Base-by-base conservation (phyloP, 23 red algal genomes). In the Agarophyton chilense region DNA sequence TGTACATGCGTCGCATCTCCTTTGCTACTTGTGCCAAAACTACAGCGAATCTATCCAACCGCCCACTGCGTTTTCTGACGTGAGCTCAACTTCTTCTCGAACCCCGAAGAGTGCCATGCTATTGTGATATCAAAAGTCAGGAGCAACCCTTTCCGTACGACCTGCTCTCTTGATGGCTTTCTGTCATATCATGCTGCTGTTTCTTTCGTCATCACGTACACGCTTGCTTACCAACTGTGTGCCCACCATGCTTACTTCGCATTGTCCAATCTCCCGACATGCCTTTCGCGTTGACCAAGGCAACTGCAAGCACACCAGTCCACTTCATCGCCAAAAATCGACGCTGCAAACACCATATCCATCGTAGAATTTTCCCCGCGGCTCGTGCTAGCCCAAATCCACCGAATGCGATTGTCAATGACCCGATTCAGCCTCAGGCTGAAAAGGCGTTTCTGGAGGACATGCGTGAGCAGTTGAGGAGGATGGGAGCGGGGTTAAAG, bases 401-500 rank as follows among this genome's bases (percentile, higher is more conserved):
- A 52, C 52, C 74, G 14, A 78, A 78, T 36, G 52, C 74, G n/a
- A 78, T 44, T 11, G 24, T 45, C 17, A 14, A 45, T 8, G 52
- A 42, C 38, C 34, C 64, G 11, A 17, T 42, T 41, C 55, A 58
- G 22, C 64, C 64, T 2, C 64, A 29, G 13, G 32, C 64, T 29
- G 21, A 19, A 26, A 42, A 70, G 64, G 64, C 21, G 64, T 28
- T 70, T 42, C 19, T 26, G 64, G 64, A 40, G 64, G 64, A 36
- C 32, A 19, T 41, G 64, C 36, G 28, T 18, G 34, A 33, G 32
- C 38, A 18, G n/a, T 29, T 70, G 64, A 70, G 8, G 32, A 26
- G 40, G 34, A 70, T 70, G 64, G 64, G 64, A 26, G 64, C n/a
- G n/a, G 64, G 16, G 32, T 19, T 70, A 33, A 70, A 42, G 64